phyloP scores from a whole-genome alignment of 345 rosid species.

The Eucalyptus grandis region DNA sequence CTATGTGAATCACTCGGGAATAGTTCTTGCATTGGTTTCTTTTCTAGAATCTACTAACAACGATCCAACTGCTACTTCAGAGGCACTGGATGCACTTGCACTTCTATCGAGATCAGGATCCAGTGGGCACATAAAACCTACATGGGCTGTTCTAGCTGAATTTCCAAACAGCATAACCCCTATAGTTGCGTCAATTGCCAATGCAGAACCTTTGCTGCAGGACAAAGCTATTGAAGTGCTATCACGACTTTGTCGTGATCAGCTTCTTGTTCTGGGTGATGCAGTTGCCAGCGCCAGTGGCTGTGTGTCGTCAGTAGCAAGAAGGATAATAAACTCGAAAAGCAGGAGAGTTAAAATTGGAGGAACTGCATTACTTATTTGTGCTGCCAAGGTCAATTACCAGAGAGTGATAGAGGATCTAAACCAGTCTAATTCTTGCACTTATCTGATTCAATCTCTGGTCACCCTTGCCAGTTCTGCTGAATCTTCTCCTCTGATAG shows the following conservation, averaged over 20 bases:
- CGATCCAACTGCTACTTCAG: slow-evolving; percentile 59
- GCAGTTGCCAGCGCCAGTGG: slow-evolving; percentile 50
- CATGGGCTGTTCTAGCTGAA: slow-evolving; percentile 92
- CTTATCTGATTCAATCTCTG: slow-evolving; percentile 65
- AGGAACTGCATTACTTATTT: slow-evolving; percentile 85
- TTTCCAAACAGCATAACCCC: slow-evolving; percentile 69
- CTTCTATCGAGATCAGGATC: slow-evolving; percentile 65
- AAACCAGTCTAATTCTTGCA: slow-evolving; percentile 56
- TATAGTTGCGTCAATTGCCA: slow-evolving; percentile 69
- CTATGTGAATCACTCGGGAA: slow-evolving; percentile 84
- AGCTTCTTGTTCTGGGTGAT: slow-evolving; percentile 72
- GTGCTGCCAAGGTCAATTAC: slow-evolving; percentile 87
- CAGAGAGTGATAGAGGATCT: slow-evolving; percentile 82
- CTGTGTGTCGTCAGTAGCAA: slow-evolving; percentile 59
- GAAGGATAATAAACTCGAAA: slow-evolving; percentile 59
- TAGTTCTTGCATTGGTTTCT: slow-evolving; percentile 89
- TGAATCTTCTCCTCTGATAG: slow-evolving; percentile 29
- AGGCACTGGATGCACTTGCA: slow-evolving; percentile 93
- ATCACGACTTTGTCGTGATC: slow-evolving; percentile 83
- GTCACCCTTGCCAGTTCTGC: slow-evolving; percentile 48
- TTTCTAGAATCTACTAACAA: slow-evolving; percentile 69
- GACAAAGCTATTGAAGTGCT: slow-evolving; percentile 93
- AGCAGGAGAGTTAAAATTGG: slow-evolving; percentile 78
- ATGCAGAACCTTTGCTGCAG: slow-evolving; percentile 66
- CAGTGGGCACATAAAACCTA: slow-evolving; percentile 55